Base-by-base conservation (phyloP, 106 monocot species). In the Xerophyta viscosa region DNA sequence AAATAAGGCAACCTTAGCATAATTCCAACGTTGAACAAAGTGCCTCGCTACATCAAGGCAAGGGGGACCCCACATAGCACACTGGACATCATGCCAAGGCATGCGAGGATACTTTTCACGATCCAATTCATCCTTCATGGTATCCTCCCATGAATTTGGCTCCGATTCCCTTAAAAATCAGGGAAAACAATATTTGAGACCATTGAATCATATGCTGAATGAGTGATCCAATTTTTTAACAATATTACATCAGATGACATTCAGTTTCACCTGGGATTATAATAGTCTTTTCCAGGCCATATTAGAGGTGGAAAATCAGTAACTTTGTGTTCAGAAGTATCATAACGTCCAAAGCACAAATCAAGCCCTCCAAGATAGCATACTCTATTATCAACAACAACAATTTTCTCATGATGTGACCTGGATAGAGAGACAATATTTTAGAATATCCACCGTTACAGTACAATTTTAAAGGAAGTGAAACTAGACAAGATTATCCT, bases 31-130 rank as follows among this genome's bases (percentile, higher is more conserved):
- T n/a, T n/a, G n/a, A 36, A 96, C 89, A 71, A 96, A 96, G 66
- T 96, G 96, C 46, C 96, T 78, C 46, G 96, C 96, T 26, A 89
- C 77, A 74, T 96, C 96, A 55, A 79, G 73, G 41, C 89, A 96
- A 50, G 96, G 89, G 45, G 96, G 89, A 48, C 96, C 96, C 89
- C 89, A 96, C 8, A 96, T 65, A 52, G 85, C 96, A 71, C 89
- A 96, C n/a, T 96, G 96, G 20, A 89, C 85, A 82, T 96, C 96
- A 81, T 96, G 96, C 96, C 96, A 96, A 57, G 96, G 96, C 96
- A 96, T 89, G 41, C 96, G 81, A 66, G 96, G 96, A 79, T 70
- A 78, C 64, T 82, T 96, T 54, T 41, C 53, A 57, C 96, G 96
- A 37, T 89, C 89, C 62, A 96, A 45, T 50, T 96, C 89, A 68